A percentile compares a stretch with the other conserved stretches of the same genome.
phyloP scores from a whole-genome alignment of 2,329 filamentous ascomycete species.

The Ilyonectria mors-panacis region DNA sequence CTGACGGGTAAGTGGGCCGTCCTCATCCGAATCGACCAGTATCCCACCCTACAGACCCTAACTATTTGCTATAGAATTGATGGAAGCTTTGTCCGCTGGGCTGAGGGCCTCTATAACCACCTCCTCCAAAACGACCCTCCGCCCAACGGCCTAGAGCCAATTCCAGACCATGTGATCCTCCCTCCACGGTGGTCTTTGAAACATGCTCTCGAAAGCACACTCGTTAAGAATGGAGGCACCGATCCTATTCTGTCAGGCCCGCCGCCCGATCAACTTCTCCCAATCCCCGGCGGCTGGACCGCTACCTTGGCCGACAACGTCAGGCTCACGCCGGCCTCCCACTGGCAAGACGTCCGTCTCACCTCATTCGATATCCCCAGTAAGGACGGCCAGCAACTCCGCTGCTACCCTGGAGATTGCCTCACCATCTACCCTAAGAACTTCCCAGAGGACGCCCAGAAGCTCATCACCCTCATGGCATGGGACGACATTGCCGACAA shows the following conservation, averaged over 20 bases:
- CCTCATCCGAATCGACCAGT: neutral
- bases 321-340: slow-evolving; percentile 80
- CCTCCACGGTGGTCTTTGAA: slow-evolving; percentile 75
- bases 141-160: slow-evolving; percentile 75
- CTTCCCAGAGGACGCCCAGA: slow-evolving; percentile 83
- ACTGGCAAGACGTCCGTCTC: slow-evolving; percentile 96
- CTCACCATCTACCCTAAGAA: slow-evolving; percentile 91
- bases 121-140: slow-evolving; percentile 80
- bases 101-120: slow-evolving; percentile 74
- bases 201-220: slow-evolving; percentile 21
- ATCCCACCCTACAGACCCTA: neutral
- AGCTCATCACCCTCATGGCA: slow-evolving; percentile 82
- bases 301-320: slow-evolving; percentile 76
- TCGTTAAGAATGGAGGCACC: slow-evolving; percentile 31
- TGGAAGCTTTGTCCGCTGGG: slow-evolving; percentile 86
- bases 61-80: slow-evolving; percentile 73
- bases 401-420: slow-evolving; percentile 81
- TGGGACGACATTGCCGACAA: slow-evolving; percentile 83
- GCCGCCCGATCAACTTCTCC: slow-evolving; percentile 59
- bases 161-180: slow-evolving; percentile 81
- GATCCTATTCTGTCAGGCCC: slow-evolving; percentile 35
- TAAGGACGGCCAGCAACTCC: slow-evolving; percentile 39
- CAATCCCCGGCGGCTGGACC: slow-evolving; percentile 69
- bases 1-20: slow-evolving; percentile 79
- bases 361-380: slow-evolving; percentile 71